Evolutionary conservation across 352 stramenopile species (phyloP).

Genomic region (Phytopythium cucurbitacearum): DNA sequence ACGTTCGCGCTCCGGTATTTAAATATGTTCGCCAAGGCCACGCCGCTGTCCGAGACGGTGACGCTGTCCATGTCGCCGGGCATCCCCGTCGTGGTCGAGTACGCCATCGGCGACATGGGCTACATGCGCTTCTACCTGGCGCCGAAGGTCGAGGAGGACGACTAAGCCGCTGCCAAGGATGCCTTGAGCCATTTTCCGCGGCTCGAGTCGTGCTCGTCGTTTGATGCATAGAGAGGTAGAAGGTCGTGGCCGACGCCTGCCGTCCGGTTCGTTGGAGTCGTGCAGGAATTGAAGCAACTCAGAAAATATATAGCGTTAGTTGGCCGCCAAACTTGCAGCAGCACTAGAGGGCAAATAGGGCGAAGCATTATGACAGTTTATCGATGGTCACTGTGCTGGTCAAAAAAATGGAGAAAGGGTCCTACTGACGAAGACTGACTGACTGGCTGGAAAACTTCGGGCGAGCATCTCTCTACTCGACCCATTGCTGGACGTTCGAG

Average conservation of each 20-base stretch:
- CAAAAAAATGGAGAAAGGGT: background rate
- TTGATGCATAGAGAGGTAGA: constrained; percentile 5
- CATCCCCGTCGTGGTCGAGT: constrained; percentile 98
- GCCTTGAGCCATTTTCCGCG: too few species aligned
- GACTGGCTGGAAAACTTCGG: background rate
- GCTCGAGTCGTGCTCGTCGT: too few species aligned
- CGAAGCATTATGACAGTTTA: background rate
- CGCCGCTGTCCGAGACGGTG: constrained; percentile 92
- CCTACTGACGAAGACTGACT: too few species aligned
- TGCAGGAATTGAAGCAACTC: background rate
- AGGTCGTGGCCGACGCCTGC: too few species aligned
- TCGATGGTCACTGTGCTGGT: background rate
- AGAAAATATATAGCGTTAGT: constrained; percentile 8
- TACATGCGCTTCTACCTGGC: constrained; percentile 99
- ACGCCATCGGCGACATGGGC: constrained; percentile 96
- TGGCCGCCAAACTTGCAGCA: background rate
- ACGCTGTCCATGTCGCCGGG: constrained; percentile 97
- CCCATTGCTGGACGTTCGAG: constrained; percentile 71
- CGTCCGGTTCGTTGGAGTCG: too few species aligned
- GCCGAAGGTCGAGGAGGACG: constrained; percentile 99
- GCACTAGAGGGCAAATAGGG: background rate
- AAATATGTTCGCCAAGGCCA: constrained; percentile 99
- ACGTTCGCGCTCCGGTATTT: constrained; percentile 99
- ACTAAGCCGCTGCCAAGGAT: constrained; percentile 31
- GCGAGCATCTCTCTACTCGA: constrained; percentile 16